Conservation (phyloP, 345 rosid genomes). For the Aquilaria yunnanensis region DNA sequence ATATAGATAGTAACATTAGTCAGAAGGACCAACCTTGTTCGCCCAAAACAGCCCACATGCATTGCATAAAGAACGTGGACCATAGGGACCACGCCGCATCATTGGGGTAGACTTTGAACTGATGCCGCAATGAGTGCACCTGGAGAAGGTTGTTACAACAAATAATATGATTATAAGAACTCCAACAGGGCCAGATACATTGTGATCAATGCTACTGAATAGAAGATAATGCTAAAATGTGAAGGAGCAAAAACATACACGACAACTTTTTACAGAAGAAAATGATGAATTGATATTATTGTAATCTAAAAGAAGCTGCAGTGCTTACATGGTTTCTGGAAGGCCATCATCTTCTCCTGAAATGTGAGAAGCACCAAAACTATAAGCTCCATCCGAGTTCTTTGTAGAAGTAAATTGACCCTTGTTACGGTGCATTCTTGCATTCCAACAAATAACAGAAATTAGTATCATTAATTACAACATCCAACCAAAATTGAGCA, state of each 20-base stretch:
- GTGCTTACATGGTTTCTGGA: constrained; percentile 63
- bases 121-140: constrained; percentile 88
- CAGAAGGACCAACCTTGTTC: constrained; percentile 54
- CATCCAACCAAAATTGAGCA: too few species aligned
- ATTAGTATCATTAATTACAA: not conserved
- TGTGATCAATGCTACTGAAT: not conserved
- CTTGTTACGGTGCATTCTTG: constrained; percentile 92
- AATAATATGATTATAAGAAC: not conserved
- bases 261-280: not conserved
- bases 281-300: constrained; percentile 1
- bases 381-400: constrained; percentile 58
- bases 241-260: not conserved
- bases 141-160: constrained; percentile 17
- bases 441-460: constrained; percentile 9
- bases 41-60: constrained; percentile 99
- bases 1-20: too few species aligned
- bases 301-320: not conserved
- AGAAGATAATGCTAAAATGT: not conserved
- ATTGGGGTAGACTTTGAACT: constrained; percentile 87
- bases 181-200: not conserved
- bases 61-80: constrained; percentile 97
- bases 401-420: constrained; percentile 95
- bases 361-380: constrained; percentile 53
- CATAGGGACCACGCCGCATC: constrained; percentile 99
- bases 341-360: constrained; percentile 66